These are phyloP conservation scores for Ganoderma resinaceum DNA, from an alignment of 1,284 basidiomycete genomes.

Conservation along the genomic window DNA sequence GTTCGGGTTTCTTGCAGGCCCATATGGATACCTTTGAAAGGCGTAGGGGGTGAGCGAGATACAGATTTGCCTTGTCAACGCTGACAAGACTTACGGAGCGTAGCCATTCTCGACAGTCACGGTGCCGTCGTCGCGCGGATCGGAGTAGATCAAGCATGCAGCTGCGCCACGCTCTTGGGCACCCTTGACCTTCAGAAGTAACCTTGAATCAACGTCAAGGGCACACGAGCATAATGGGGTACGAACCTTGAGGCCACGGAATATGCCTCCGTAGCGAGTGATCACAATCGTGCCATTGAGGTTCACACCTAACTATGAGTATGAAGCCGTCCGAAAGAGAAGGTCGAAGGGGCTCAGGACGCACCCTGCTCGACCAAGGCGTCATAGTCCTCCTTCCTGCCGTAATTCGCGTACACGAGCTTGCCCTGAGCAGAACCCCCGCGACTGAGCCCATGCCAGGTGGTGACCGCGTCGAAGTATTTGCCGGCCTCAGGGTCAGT, in stretches of 20 bases:
- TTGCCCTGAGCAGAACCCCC: slow-evolving; percentile 70
- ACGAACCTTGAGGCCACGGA: slow-evolving; percentile 84
- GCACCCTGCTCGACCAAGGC: slow-evolving; percentile 38
- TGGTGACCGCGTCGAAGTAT: slow-evolving; percentile 62
- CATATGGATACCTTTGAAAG: slow-evolving; percentile 69
- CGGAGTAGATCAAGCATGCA: slow-evolving; percentile 82
- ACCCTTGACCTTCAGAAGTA: slow-evolving; percentile 65
- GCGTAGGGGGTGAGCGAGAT: not conserved
- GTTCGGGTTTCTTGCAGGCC: slow-evolving; percentile 86
- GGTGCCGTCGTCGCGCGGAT: slow-evolving; percentile 91
- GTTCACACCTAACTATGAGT: slow-evolving; percentile 57
- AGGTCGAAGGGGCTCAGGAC: not conserved
- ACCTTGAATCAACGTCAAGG: not conserved
- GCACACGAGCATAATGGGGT: not conserved
- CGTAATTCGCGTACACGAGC: slow-evolving; percentile 85
- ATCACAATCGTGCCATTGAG: slow-evolving; percentile 83
- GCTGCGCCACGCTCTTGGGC: slow-evolving; percentile 85
- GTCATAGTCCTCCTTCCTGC: slow-evolving; percentile 62
- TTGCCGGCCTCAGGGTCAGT: slow-evolving; percentile 68
- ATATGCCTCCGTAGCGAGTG: slow-evolving; percentile 80
- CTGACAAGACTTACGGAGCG: slow-evolving; percentile 41
- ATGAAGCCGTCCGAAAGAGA: not conserved
- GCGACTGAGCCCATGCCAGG: slow-evolving; percentile 76
- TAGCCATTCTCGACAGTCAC: slow-evolving; percentile 83
- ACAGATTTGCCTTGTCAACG: too few species aligned